phyloP scores from a whole-genome alignment of 306 rosid genomes.

The Quercus parvula region DNA sequence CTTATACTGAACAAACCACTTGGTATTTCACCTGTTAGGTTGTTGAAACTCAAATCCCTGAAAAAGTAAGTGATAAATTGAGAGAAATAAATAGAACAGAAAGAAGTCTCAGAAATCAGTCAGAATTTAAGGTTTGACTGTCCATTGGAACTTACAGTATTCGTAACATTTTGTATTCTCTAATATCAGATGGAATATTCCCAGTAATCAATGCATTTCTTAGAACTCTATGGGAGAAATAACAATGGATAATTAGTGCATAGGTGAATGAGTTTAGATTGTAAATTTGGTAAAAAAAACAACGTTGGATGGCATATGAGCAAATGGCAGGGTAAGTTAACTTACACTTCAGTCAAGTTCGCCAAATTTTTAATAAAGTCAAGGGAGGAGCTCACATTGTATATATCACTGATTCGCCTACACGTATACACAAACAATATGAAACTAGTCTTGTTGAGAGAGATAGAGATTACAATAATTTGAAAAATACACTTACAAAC shows the following conservation, averaged over 20 bases:
- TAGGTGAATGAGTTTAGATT: background rate
- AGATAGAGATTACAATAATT: background rate
- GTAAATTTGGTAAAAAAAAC: too few species aligned
- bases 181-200: conserved; percentile 21
- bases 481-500: conserved; percentile 16
- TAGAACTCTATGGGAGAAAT: conserved; percentile 7
- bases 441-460: background rate
- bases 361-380: conserved; percentile 12
- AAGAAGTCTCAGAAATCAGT: background rate
- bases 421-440: background rate
- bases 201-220: conserved; percentile 29
- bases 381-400: conserved; percentile 30
- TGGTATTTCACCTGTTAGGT: conserved; percentile 27
- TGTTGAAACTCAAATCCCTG: conserved; percentile 33
- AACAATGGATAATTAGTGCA: background rate
- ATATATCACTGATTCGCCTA: conserved; percentile 34
- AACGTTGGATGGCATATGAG: too few species aligned
- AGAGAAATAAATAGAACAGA: background rate
- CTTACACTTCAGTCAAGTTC: conserved; percentile 24
- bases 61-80: background rate
- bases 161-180: conserved; percentile 5
- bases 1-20: conserved; percentile 15
- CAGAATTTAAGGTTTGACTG: background rate
- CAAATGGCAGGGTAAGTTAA: background rate
- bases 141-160: background rate